Base-by-base conservation (phyloP, 2,329 filamentous ascomycete species). In the Aspergillus luchuensis region DNA sequence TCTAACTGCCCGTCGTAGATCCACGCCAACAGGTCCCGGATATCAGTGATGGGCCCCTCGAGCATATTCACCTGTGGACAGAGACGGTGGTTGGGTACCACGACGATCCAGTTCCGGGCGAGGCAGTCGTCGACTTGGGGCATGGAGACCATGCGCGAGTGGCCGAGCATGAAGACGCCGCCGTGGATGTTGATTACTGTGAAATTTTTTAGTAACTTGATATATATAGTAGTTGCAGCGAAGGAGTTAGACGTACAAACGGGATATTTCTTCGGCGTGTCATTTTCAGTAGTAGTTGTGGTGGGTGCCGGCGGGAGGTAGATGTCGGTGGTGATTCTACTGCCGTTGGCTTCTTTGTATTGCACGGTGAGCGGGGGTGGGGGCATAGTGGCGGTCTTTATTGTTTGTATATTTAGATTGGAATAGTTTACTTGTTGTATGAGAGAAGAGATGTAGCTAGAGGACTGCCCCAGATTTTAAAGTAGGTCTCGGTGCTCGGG, bases 31-130 rank as follows among this genome's bases (percentile, higher is more conserved):
- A 81, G 79, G 61, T 82, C 79, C 13, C 73, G 67, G 0, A 77
- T 72, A 63, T 85, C 83, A 2, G 64, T 63, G 67, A 85, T 78
- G 0, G 83, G 75, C 0, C 83, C 83, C 1, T 81, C 76, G 3
- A 74, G 51, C 3, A 85, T 64, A 19, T 69, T 78, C 2, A 78
- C 72, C 47, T 84, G 80, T 0, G 82, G 83, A 58, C 82, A 84
- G 8, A 72, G 63, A 5, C 71, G 60, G 55, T 72, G 70, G 51
- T 72, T 72, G 2, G 76, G 76, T 4, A 70, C 74, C 5, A 79
- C 58, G 1, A 78, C 74, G 50, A 80, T 76, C 77, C 76, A 79
- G 19, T 70, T 67, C 17, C 77, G 69, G 15, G 63, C 56, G 0
- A 78, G 69, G 47, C 77, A 79, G 63, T 79, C 77, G 8, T 69